Evolutionary conservation across 306 rosid species (phyloP).

Genomic region (Fragaria vesca): DNA sequence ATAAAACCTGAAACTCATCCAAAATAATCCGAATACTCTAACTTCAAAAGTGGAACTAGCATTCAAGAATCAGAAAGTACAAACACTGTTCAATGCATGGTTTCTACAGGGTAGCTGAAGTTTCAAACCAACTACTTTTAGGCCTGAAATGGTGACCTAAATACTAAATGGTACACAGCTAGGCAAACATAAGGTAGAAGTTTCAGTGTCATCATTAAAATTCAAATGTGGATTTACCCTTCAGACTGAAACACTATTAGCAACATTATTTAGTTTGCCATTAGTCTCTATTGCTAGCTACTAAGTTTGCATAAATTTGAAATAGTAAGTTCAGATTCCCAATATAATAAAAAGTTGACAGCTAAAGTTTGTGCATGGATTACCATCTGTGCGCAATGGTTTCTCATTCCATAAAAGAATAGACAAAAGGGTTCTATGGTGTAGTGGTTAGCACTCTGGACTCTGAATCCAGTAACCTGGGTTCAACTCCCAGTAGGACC

Average conservation of each 20-base stretch:
- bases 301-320: neutral
- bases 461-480: slow-evolving; percentile 1
- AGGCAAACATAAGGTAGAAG: neutral
- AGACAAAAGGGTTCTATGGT: neutral
- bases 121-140: neutral
- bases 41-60: neutral
- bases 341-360: neutral
- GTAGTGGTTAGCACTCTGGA: neutral
- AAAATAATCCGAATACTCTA: neutral
- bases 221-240: neutral
- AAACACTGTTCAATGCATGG: neutral
- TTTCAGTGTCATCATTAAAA: neutral
- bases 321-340: neutral
- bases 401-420: neutral
- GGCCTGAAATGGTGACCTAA: neutral
- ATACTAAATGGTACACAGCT: neutral
- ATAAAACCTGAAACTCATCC: neutral
- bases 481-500: neutral
- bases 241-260: neutral
- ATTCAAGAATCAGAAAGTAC: neutral
- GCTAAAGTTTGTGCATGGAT: neutral
- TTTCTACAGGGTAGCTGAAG: neutral
- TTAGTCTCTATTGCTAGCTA: neutral
- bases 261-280: neutral
- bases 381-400: neutral